Evolutionary conservation across 169 alveolate genomes (phyloP).

Genomic region (Plasmodium berghei): DNA sequence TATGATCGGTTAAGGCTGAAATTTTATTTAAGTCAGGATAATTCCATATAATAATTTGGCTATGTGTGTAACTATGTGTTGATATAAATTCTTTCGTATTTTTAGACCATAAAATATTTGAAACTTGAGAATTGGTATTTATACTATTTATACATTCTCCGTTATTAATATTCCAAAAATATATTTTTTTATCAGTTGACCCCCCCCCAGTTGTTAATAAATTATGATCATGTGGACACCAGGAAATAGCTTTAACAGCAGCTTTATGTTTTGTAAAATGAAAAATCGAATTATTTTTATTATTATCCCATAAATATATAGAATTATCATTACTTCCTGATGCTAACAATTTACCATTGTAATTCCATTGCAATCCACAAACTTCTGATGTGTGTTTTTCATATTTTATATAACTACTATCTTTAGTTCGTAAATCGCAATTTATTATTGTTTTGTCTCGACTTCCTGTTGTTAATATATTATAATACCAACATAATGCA

Average conservation of each 20-base stretch:
- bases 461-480: constrained; percentile 91
- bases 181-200: constrained; percentile 96
- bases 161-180: constrained; percentile 94
- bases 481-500: constrained; percentile 89
- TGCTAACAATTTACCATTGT: constrained; percentile 91
- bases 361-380: constrained; percentile 93
- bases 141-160: constrained; percentile 88
- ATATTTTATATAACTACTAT: constrained; percentile 79
- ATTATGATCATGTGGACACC: constrained; percentile 97
- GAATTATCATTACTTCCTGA: constrained; percentile 97
- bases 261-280: constrained; percentile 91
- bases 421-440: constrained; percentile 89
- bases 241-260: constrained; percentile 96
- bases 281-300: constrained; percentile 85
- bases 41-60: constrained; percentile 95
- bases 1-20: constrained; percentile 90
- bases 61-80: constrained; percentile 96
- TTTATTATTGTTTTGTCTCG: constrained; percentile 89
- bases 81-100: constrained; percentile 93
- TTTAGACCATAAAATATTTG: constrained; percentile 95
- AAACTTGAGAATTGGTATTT: constrained; percentile 95
- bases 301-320: constrained; percentile 91
- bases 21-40: constrained; percentile 92
- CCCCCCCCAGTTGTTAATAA: constrained; percentile 98
- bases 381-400: constrained; percentile 92